Evolutionary conservation across 257 asterid species (phyloP).

Genomic region (Avicennia marina): DNA sequence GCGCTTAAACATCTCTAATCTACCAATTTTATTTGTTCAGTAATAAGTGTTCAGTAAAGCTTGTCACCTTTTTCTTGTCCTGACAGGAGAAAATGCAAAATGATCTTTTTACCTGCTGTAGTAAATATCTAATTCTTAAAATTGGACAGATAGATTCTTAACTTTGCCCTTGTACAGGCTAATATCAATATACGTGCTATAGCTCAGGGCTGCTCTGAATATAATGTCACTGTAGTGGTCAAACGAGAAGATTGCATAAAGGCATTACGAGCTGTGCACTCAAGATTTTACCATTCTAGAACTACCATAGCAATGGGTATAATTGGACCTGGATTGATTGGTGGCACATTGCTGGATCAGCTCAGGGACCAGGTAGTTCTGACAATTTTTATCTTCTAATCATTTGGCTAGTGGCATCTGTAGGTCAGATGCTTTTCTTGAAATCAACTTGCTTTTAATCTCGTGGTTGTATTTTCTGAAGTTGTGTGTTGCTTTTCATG

Average conservation of each 20-base stretch:
- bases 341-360: conserved; percentile 93
- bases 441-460: too few species aligned
- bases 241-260: conserved; percentile 89
- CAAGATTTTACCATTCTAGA: conserved; percentile 88
- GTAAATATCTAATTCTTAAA: background rate
- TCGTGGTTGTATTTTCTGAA: too few species aligned
- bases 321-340: conserved; percentile 96
- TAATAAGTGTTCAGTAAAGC: conserved; percentile 7
- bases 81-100: background rate
- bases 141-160: conserved; percentile 7
- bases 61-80: conserved; percentile 1
- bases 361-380: conserved; percentile 81
- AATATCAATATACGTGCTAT: conserved; percentile 94
- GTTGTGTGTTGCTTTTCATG: too few species aligned
- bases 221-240: conserved; percentile 86
- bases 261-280: conserved; percentile 97
- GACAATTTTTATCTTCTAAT: background rate
- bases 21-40: background rate
- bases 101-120: background rate
- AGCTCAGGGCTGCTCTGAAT: conserved; percentile 99
- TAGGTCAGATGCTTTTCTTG: too few species aligned
- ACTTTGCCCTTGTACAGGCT: conserved; percentile 63
- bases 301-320: conserved; percentile 95
- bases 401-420: background rate
- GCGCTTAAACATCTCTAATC: conserved; percentile 6